Evolutionary conservation across 805 yeast species (phyloP), one percentile per base, ranked within the genome.

Genomic region (Kuraishia cidri): DNA sequence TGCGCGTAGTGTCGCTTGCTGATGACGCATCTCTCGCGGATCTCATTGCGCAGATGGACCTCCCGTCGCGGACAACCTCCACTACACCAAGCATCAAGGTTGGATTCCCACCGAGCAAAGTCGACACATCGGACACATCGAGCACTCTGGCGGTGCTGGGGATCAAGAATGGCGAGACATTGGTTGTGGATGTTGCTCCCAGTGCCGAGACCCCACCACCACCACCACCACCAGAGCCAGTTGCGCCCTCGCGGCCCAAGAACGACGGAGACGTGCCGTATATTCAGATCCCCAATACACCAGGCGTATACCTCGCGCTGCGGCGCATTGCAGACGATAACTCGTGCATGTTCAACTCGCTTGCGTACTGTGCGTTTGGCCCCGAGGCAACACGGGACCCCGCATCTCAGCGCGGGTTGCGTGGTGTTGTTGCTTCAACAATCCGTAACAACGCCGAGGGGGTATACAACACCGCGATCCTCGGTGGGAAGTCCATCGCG

Each of bases 241-340:
- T n/a, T n/a, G n/a, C n/a, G n/a, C n/a, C n/a, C n/a, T n/a, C n/a
- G n/a, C n/a, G n/a, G n/a, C n/a, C n/a, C n/a, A n/a, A n/a, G n/a
- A n/a, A n/a, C n/a, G n/a, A n/a, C n/a, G n/a, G n/a, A n/a, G n/a
- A n/a, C n/a, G n/a, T n/a, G n/a, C n/a, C n/a, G n/a, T n/a, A n/a
- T n/a, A n/a, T n/a, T n/a, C n/a, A n/a, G n/a, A n/a, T n/a, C n/a
- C n/a, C n/a, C n/a, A n/a, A n/a, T n/a, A n/a, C n/a, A n/a, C n/a
- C n/a, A n/a, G 22, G 42, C 37, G 53, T 59, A 5, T 56, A 55
- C 32, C 44, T 76, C 13, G 62, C 67, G 6, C 56, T 79, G 6
- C 65, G 83, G 19, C 66, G 69, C 31, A 72, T 80, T 36, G 79
- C 83, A 0, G 87, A 82, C 47, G 90, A 82, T 51, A 82, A 82